These are phyloP conservation scores for Rhododendron molle DNA, from an alignment of 148 eudicot species.

Conservation along the genomic window DNA sequence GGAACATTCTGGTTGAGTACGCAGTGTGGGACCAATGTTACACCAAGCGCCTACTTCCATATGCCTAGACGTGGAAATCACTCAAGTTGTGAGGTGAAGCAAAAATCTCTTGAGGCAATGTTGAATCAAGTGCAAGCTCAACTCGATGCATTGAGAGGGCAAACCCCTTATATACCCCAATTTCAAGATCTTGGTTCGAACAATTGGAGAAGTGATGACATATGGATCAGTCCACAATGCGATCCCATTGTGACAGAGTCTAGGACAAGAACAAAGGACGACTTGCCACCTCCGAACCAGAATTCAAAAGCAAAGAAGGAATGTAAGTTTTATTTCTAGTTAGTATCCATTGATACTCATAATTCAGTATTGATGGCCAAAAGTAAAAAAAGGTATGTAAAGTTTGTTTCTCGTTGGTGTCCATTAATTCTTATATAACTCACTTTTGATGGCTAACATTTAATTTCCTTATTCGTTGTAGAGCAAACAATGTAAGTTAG, in stretches of 20 bases:
- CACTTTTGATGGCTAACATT: neutral
- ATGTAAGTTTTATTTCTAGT: too few relatives aligned
- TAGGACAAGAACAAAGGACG: neutral
- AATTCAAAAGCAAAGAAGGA: neutral
- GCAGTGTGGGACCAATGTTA: neutral
- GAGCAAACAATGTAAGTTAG: too few relatives aligned
- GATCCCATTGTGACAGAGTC: neutral
- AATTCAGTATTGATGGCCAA: too few relatives aligned
- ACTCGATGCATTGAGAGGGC: neutral
- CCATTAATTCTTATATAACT: too few relatives aligned
- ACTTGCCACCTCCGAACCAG: neutral
- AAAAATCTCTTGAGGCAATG: neutral
- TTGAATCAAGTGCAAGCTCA: neutral
- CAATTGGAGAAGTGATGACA: neutral
- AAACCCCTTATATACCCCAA: neutral
- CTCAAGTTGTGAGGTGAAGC: neutral
- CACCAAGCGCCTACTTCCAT: neutral
- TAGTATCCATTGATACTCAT: too few relatives aligned
- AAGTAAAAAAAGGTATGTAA: too few relatives aligned
- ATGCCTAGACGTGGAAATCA: neutral
- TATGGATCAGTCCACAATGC: neutral
- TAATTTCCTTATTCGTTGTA: neutral
- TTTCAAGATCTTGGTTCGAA: neutral
- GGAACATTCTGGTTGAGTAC: neutral
- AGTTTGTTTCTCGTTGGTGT: too few relatives aligned